Percentiles rank a stretch among this genome's conserved stretches.
Evolutionary conservation across 306 rosid species (phyloP).

Genomic region (Sicyos edulis): DNA sequence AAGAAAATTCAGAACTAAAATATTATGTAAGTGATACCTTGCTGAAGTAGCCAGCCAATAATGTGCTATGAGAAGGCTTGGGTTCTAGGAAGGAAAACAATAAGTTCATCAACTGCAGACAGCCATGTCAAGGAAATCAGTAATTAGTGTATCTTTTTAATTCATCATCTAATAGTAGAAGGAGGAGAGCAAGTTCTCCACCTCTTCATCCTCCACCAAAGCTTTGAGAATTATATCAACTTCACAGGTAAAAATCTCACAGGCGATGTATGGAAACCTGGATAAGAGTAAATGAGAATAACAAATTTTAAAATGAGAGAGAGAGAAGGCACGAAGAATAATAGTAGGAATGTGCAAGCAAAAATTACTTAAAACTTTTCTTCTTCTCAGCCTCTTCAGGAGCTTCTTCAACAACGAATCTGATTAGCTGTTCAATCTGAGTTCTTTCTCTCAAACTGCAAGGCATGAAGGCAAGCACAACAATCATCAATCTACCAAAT

Average conservation of each 20-base stretch:
- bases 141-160: not conserved
- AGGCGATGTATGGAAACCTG: conserved; percentile 96
- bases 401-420: conserved; percentile 82
- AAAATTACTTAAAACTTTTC: conserved; percentile 75
- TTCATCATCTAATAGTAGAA: conserved; percentile 16
- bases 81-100: conserved; percentile 93
- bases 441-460: conserved; percentile 74
- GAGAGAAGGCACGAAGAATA: conserved; percentile 19
- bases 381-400: conserved; percentile 87
- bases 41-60: conserved; percentile 95
- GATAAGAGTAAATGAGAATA: conserved; percentile 26
- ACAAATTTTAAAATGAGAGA: conserved; percentile 26
- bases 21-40: conserved; percentile 44
- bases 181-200: conserved; percentile 29
- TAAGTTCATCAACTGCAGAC: conserved; percentile 80
- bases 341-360: conserved; percentile 22
- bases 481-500: conserved; percentile 1
- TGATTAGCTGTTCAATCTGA: conserved; percentile 78
- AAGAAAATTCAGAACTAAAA: conserved; percentile 6
- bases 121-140: conserved; percentile 33
- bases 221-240: conserved; percentile 89
- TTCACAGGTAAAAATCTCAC: conserved; percentile 97
- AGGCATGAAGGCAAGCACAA: conserved; percentile 23
- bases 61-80: conserved; percentile 60
- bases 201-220: conserved; percentile 92